A percentile compares a stretch with the other conserved stretches of the same genome.
These are phyloP conservation scores for Boletus bicolor DNA, from an alignment of 768 basidiomycete genomes.

Conservation along the genomic window DNA sequence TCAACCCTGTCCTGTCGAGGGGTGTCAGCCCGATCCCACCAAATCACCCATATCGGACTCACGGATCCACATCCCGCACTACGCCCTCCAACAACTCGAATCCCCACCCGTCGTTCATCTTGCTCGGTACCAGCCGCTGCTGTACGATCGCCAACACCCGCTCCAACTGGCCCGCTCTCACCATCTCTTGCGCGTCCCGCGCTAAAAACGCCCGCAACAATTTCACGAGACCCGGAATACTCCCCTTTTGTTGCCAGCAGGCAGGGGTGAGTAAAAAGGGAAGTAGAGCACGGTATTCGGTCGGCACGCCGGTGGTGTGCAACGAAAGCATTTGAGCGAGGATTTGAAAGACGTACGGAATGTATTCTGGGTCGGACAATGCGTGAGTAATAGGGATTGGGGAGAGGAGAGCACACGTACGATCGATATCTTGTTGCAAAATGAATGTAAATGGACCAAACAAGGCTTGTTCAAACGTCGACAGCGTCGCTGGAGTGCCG, in stretches of 20 bases:
- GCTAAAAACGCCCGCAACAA: slow-evolving; percentile 80
- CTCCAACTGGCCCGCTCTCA: slow-evolving; percentile 65
- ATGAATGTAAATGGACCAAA: slow-evolving; percentile 88
- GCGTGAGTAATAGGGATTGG: not conserved
- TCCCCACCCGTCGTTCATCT: slow-evolving; percentile 85
- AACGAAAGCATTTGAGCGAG: slow-evolving; percentile 93
- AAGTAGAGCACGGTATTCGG: slow-evolving; percentile 74
- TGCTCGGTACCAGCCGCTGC: slow-evolving; percentile 84
- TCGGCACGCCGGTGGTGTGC: slow-evolving; percentile 63
- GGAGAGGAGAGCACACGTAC: slow-evolving; percentile 40
- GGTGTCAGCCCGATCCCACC: not conserved
- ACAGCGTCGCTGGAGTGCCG: slow-evolving; percentile 60
- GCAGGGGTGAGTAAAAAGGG: slow-evolving; percentile 81
- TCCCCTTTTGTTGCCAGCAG: slow-evolving; percentile 92
- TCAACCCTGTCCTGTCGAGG: slow-evolving; percentile 51
- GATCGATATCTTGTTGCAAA: slow-evolving; percentile 89
- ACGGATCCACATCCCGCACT: slow-evolving; percentile 72
- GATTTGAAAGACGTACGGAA: slow-evolving; percentile 96
- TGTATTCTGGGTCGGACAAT: slow-evolving; percentile 58
- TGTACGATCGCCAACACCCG: slow-evolving; percentile 85
- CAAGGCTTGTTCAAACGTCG: slow-evolving; percentile 74
- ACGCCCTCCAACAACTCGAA: slow-evolving; percentile 85
- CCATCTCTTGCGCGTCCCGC: slow-evolving; percentile 66
- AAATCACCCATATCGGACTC: slow-evolving; percentile 30
- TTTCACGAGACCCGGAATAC: slow-evolving; percentile 89